Evolutionary conservation across 805 yeast genomes (phyloP), one percentile per base, ranked within the genome.

Genomic region (Cyberlindnera veronae): DNA sequence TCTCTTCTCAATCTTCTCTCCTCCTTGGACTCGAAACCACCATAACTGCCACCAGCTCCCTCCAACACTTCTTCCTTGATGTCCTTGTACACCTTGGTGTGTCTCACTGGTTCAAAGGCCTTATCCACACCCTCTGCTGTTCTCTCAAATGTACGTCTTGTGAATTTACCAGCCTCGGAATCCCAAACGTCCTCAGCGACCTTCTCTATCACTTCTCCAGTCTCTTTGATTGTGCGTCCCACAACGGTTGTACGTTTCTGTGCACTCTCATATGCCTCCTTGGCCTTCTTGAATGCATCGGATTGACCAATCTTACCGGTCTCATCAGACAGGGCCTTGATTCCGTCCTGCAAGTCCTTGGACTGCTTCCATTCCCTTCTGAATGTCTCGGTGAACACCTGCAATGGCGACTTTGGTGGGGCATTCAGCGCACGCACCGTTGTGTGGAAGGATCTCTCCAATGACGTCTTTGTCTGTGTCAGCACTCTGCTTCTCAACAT

Each of bases 181-280:
- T 93, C 96, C 99, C 99, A 93, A 1, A 97, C 96, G 44, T 81
- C 83, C 29, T 76, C 71, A 4, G 96, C 98, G 32, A 81, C 95
- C 42, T 76, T 82, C 39, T 96, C 98, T 26, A 93, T 88, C 29
- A 81, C 91, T 54, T 84, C 87, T n/a, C 97, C 97, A 5, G 98
- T 93, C 64, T 84, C 85, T 55, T 79, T 76, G 40, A 87, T 77
- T 31, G 88, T 83, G 60, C 84, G 77, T 12, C 84, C 81, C 6
- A 81, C 75, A 28, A 84, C 84, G 15, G 86, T 73, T 2, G 76
- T 66, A 8, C 80, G 79, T 58, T 77, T 80, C 55, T 85, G 93
- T 3, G 98, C 96, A 40, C 71, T 75, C 41, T 84, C 84, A 54
- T 83, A 88, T 0, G 99, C 99, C 45, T 89, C 96, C 58, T 84